These are phyloP conservation scores for Canariomyces notabilis DNA, from an alignment of 2,329 filamentous ascomycete species.

Conservation along the genomic window DNA sequence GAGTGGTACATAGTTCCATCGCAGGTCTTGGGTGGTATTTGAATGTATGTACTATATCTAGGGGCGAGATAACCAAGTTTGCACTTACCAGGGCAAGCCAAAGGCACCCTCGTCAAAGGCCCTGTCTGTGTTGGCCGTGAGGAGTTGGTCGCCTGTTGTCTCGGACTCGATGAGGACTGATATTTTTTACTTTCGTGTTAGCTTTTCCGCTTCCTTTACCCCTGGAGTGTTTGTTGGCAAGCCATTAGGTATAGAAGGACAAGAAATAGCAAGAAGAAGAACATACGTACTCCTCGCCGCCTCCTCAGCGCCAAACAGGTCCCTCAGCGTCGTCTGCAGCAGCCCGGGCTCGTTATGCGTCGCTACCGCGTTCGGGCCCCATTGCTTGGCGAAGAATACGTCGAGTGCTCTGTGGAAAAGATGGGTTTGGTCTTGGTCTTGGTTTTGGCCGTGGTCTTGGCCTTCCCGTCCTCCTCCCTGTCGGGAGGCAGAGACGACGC, in stretches of 20 bases:
- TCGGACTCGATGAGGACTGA: constrained; percentile 27
- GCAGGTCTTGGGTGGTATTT: too few relatives aligned
- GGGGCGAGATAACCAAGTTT: too few relatives aligned
- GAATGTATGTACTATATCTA: too few relatives aligned
- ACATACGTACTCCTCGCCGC: constrained; percentile 25
- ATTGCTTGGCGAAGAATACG: constrained; percentile 31
- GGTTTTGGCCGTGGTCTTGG: too few relatives aligned
- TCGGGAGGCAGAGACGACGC: constrained; percentile 26
- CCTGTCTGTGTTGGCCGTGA: constrained; percentile 32
- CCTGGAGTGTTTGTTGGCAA: too few relatives aligned
- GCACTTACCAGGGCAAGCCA: constrained; percentile 37
- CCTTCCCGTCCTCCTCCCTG: too few relatives aligned
- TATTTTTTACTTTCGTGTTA: neutral
- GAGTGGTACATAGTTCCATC: too few relatives aligned
- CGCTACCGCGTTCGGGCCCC: constrained; percentile 27
- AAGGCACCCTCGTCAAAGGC: constrained; percentile 36
- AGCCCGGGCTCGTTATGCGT: constrained; percentile 28
- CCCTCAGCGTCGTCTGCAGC: constrained; percentile 25
- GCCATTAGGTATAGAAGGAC: neutral
- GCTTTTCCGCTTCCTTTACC: too few relatives aligned
- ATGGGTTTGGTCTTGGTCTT: constrained; percentile 23
- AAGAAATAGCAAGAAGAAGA: neutral
- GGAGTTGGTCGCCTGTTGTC: constrained; percentile 28
- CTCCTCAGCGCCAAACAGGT: constrained; percentile 26
- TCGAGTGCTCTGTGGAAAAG: constrained; percentile 32